Percentiles rank a stretch among this genome's conserved stretches.
Conservation (phyloP, 176 grass and related monocot species). For the Calamus simplicifolius region DNA sequence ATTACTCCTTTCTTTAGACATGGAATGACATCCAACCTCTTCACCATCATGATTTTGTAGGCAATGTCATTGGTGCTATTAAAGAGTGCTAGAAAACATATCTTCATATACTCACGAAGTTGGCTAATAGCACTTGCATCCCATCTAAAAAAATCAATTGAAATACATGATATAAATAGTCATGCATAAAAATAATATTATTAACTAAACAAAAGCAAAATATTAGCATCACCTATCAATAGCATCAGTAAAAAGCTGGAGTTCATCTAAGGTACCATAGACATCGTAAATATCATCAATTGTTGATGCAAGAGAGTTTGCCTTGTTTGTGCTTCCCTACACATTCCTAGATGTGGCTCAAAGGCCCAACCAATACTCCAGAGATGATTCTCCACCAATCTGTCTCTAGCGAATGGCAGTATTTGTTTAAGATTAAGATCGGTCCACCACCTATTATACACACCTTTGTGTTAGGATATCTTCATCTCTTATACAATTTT, state of each 20-base stretch:
- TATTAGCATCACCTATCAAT: constrained; percentile 11
- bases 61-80: constrained; percentile 15
- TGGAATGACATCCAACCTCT: constrained; percentile 19
- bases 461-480: too few relatives aligned
- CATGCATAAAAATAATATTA: too few relatives aligned
- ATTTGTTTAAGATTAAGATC: too few relatives aligned
- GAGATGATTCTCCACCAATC: background rate
- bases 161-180: too few relatives aligned
- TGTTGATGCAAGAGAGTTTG: background rate
- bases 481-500: too few relatives aligned
- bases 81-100: constrained; percentile 15
- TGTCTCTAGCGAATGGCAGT: background rate
- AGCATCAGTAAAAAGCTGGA: constrained; percentile 10
- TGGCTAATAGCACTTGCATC: background rate
- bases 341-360: too few relatives aligned
- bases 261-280: constrained; percentile 22
- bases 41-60: constrained; percentile 13
- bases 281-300: constrained; percentile 32
- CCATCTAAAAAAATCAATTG: background rate
- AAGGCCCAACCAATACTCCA: background rate
- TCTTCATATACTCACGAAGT: constrained; percentile 45
- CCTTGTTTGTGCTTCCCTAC: too few relatives aligned
- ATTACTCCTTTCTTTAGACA: constrained; percentile 31
- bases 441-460: too few relatives aligned
- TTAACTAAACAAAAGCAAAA: too few relatives aligned